Evolutionary conservation across 2,329 filamentous ascomycete species (phyloP).

Genomic region (Macrophomina phaseolina): DNA sequence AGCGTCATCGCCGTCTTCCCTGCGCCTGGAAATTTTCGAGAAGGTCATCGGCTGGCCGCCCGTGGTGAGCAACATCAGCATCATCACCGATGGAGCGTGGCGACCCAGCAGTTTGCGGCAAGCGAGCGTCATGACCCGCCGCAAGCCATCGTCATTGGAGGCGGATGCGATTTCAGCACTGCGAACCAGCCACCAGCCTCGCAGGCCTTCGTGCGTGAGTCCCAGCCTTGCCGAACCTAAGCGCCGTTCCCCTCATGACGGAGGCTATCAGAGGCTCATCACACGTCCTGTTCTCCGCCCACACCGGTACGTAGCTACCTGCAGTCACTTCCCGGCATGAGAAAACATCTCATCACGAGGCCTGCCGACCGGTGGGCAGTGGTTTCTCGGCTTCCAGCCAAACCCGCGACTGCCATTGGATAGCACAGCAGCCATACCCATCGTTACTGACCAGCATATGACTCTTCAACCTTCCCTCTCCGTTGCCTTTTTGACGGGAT

Average conservation of each 20-base stretch:
- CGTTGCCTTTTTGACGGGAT: background rate
- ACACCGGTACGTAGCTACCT: background rate
- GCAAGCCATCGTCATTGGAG: conserved; percentile 9
- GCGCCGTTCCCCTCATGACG: background rate
- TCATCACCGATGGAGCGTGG: background rate
- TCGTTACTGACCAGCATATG: background rate
- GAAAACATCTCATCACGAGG: background rate
- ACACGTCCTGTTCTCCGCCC: background rate
- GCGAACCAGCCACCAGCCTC: conserved; percentile 1
- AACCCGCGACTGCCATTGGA: background rate
- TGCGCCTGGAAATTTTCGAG: conserved; percentile 6
- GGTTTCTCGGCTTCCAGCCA: background rate
- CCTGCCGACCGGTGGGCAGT: background rate
- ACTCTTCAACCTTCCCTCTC: background rate
- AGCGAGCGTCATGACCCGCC: conserved; percentile 4
- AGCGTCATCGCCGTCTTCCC: background rate
- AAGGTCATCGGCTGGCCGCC: conserved; percentile 1
- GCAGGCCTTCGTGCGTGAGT: background rate
- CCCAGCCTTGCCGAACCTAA: conserved; percentile 5
- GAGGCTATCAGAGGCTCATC: background rate
- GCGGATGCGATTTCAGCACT: conserved; percentile 13
- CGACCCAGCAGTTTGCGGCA: background rate
- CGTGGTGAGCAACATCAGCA: background rate
- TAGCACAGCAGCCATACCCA: conserved; percentile 6
- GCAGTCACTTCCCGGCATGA: background rate